Evolutionary conservation across 345 rosid genomes (phyloP).

Genomic region (Melaleuca quinquenervia): DNA sequence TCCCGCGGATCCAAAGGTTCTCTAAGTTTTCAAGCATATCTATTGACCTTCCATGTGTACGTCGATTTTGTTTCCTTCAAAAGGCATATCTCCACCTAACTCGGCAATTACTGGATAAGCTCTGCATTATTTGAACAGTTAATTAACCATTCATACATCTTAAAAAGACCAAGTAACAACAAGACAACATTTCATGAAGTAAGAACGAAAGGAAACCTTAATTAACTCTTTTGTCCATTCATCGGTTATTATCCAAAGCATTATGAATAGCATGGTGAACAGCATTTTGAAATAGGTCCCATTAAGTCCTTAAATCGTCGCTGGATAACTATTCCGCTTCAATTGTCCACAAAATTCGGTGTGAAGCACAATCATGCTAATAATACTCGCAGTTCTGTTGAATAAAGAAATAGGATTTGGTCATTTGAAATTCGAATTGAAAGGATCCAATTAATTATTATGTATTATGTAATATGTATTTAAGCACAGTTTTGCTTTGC

Average conservation of each 20-base stretch:
- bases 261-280: not conserved
- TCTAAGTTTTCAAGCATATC: not conserved
- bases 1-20: fast-evolving
- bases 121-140: not conserved
- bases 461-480: not conserved
- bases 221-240: not conserved
- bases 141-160: not conserved
- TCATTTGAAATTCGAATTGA: not conserved
- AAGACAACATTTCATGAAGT: not conserved
- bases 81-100: not conserved
- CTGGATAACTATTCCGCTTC: not conserved
- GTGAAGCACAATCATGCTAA: not conserved
- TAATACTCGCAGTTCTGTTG: not conserved
- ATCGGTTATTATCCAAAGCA: not conserved
- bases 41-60: not conserved
- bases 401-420: not conserved
- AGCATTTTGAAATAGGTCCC: not conserved
- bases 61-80: not conserved
- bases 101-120: not conserved
- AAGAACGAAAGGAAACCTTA: not conserved
- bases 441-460: not conserved
- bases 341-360: not conserved
- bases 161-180: not conserved
- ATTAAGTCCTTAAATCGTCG: not conserved
- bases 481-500: not conserved